phyloP scores from a whole-genome alignment of 169 alveolate species.

The Eimeria falciformis region DNA sequence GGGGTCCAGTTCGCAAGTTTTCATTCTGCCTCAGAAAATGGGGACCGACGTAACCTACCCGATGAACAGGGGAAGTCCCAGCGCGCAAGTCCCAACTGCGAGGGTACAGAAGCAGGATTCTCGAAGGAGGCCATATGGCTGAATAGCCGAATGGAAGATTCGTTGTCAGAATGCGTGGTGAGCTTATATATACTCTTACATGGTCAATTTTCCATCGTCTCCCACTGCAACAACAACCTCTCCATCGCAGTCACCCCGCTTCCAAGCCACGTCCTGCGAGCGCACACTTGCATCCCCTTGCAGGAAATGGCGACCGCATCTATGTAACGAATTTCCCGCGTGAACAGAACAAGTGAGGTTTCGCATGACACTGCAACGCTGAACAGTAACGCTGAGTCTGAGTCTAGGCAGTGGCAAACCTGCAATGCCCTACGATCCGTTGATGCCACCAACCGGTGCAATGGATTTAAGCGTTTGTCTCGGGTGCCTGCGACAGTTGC shows the following conservation, averaged over 20 bases:
- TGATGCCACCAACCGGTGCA: conserved; percentile 61
- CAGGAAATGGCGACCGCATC: too few species aligned
- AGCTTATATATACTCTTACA: conserved; percentile 19
- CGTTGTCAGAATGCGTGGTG: not conserved
- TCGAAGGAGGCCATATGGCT: not conserved
- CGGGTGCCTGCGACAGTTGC: conserved; percentile 1
- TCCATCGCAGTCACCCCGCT: conserved; percentile 73
- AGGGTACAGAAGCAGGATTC: not conserved
- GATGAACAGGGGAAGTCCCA: conserved; percentile 69
- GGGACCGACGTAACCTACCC: conserved; percentile 42
- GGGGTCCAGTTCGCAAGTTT: too few species aligned
- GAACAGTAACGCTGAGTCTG: too few species aligned
- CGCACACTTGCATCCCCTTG: not conserved
- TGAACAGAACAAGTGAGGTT: too few species aligned
- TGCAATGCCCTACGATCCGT: conserved; percentile 54
- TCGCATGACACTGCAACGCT: too few species aligned
- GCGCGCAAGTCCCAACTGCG: conserved; percentile 78
- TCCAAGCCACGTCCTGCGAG: conserved; percentile 76
- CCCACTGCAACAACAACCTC: conserved; percentile 72
- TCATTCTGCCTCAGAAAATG: not conserved
- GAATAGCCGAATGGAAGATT: not conserved
- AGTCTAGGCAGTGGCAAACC: conserved; percentile 8
- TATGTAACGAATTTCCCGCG: too few species aligned
- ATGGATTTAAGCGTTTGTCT: conserved; percentile 33
- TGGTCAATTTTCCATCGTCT: conserved; percentile 74